Base-by-base conservation (phyloP, 257 asterid genomes). In the Nicotiana tomentosiformis region DNA sequence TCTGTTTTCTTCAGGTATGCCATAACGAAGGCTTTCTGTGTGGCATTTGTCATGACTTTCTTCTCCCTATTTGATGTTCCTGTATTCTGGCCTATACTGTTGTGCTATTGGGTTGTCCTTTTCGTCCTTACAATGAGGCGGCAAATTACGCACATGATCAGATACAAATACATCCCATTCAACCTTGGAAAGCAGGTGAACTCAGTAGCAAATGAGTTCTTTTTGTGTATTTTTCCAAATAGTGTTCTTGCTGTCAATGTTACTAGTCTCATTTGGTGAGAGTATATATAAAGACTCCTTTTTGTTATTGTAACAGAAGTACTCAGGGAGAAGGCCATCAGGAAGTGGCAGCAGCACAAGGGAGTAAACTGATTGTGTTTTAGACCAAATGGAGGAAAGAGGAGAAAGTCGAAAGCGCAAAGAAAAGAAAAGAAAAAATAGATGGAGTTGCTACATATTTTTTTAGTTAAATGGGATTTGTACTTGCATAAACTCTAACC, bases 71-170 rank as follows among this genome's bases (percentile, higher is more conserved):
- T 93, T 56, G 98, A 94, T 82, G 97, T 94, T 83, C 97, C 95
- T 4, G 98, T 91, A 67, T 94, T 93, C 84, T 92, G 98, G 97
- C 98, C 98, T 43, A 89, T 94, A 86, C 84, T 94, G 69, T 78
- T 94, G 81, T 90, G 88, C 86, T 94, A 92, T 88, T 94, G 98
- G 97, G 53, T 94, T 66, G 97, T 93, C 18, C 93, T 94, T 83
- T 89, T 94, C 78, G 87, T 86, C 84, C 93, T 94, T 26, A 94
- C 98, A 37, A 93, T 94, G 98, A 94, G 90, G 92, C 95, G 97
- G 66, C 98, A 93, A 86, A 91, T 93, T 85, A 83, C 89, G 91
- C 98, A 94, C 90, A 94, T 94, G 98, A 84, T 94, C 72, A 94
- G 93, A 87, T 92, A 93, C 91, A 94, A 83, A 86, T 94, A 94